Base-by-base conservation (phyloP, 2,329 filamentous ascomycete species). In the Ophiostoma himal-ulmi region DNA sequence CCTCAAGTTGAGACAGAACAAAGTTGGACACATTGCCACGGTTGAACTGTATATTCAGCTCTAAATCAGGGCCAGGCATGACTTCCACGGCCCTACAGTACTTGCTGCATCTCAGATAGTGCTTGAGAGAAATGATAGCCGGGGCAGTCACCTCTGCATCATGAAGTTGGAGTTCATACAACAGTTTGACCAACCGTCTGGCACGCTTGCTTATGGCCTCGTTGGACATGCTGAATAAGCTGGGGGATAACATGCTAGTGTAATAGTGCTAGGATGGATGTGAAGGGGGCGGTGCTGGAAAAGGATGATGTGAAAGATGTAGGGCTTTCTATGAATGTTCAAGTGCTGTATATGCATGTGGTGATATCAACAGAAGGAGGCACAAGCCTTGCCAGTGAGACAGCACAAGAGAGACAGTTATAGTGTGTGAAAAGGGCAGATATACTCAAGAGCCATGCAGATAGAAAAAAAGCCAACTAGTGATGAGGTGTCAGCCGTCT, bases 1-100 rank as follows among this genome's bases (percentile, higher is more conserved):
- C 70, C 30, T 74, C 70, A 3, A 74, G 72, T 26, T 74, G 73
- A 0, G 73, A 75, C 3, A 74, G 14, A 20, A 75, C 52, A 20
- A 74, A 74, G 14, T 70, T 72, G 13, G 54, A 70, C 30, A 74
- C 65, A 6, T 20, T 26, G 20, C 22, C 30, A 48, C 62, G 69
- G 13, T 69, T 69, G 1, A 67, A 13, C 1, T 22, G 7, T 2
- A 71, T 69, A 10, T 60, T 68, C n/a, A 60, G 36, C 0, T 34
- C 69, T 1, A 69, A 72, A 26, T 69, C 69, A 6, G 22, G 22
- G 1, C 57, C 66, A 30, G 67, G 3, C 44, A 17, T 68, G 11
- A 71, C 36, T 57, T 72, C 48, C 22, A 70, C 39, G 1, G 54
- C 62, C 62, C 52, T 68, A 67, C 72, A 73, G 30, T 68, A 22